Percentiles rank a stretch among this genome's conserved stretches.
phyloP scores from a whole-genome alignment of 345 rosid species.

The Eucalyptus marginata region DNA sequence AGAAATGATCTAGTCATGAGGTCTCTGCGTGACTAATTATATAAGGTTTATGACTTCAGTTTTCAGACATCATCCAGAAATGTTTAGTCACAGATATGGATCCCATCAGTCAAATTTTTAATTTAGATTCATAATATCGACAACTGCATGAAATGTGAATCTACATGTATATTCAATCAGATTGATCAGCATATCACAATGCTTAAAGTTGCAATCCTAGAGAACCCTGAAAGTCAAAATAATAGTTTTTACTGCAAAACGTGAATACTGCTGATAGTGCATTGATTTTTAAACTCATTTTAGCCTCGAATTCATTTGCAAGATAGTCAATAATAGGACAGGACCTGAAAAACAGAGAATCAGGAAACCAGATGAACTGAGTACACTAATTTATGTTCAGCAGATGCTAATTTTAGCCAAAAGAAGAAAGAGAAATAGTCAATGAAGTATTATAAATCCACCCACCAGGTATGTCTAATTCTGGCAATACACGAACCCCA shows the following conservation, averaged over 20 bases:
- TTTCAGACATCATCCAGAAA: not conserved
- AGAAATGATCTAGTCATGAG: not conserved
- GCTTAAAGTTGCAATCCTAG: not conserved
- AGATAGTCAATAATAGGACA: not conserved
- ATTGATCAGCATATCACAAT: not conserved
- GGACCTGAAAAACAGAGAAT: not conserved
- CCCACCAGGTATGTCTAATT: constrained; percentile 83
- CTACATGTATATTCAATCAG: not conserved
- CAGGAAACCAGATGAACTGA: not conserved
- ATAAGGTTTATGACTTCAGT: not conserved
- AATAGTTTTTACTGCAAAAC: not conserved
- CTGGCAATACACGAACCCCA: constrained; percentile 76
- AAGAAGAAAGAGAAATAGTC: not conserved
- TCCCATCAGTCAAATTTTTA: not conserved
- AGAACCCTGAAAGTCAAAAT: not conserved
- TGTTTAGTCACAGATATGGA: not conserved
- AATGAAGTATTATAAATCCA: not conserved
- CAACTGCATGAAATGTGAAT: not conserved
- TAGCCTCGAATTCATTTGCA: not conserved
- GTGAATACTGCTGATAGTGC: not conserved
- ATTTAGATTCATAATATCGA: not conserved
- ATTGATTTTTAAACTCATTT: not conserved
- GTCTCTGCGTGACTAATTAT: not conserved
- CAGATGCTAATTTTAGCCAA: not conserved
- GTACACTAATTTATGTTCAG: not conserved